Evolutionary conservation across 1,284 basidiomycete species (phyloP).

Genomic region (Anthracocystis setariae): DNA sequence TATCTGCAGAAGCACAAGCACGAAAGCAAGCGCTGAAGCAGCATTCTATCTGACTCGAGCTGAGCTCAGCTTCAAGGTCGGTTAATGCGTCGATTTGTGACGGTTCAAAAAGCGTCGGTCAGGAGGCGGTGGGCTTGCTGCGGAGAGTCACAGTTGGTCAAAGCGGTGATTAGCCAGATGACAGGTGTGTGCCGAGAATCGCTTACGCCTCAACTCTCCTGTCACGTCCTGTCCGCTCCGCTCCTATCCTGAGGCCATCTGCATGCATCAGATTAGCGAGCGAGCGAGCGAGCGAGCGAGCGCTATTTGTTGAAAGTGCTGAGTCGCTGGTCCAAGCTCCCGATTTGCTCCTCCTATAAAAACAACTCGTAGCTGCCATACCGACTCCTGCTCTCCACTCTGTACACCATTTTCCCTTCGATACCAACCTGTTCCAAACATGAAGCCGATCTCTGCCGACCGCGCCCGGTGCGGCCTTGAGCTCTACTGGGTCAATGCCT

Average conservation of each 20-base stretch:
- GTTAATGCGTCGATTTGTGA: no score
- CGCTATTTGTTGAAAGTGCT: constrained; percentile 3
- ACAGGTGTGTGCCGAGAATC: constrained; percentile 12
- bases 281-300: neutral
- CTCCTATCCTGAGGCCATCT: neutral
- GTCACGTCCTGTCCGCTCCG: neutral
- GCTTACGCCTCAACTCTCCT: no score
- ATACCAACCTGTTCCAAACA: neutral
- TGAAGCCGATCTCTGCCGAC: neutral
- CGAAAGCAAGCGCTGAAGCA: no score
- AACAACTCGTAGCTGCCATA: no score
- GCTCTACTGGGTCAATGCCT: constrained; percentile 38
- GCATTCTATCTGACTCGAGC: no score
- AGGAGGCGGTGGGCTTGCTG: neutral
- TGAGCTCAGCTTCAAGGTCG: no score
- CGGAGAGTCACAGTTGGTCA: constrained; percentile 14
- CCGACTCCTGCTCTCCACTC: neutral
- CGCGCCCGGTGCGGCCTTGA: constrained; percentile 9
- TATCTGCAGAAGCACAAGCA: no score
- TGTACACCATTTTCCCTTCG: neutral
- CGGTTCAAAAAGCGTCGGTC: no score
- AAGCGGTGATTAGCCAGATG: constrained; percentile 27
- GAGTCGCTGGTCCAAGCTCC: constrained; percentile 1
- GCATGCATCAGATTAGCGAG: no score
- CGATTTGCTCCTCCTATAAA: no score